Conservation (phyloP, 371 early-diverging fungal species). For the Neoconidiobolus thromboides region DNA sequence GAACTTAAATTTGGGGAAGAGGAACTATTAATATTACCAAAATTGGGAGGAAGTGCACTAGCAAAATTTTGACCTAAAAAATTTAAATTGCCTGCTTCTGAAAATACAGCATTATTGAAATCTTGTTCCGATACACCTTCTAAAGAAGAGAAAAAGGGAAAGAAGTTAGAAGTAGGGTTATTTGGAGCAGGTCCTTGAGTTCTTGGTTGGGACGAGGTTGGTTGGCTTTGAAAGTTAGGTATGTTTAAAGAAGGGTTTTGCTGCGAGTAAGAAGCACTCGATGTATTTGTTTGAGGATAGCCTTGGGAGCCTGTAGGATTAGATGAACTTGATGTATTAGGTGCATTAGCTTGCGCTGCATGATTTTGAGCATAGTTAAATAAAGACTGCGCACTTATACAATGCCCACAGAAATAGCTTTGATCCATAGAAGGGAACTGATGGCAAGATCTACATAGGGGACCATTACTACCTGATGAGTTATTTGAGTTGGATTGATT, state of each 20-base stretch:
- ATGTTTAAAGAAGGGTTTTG: too few species aligned
- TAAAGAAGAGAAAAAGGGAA: constrained; percentile 1
- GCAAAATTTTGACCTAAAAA: constrained; percentile 5
- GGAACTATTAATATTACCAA: constrained; percentile 3
- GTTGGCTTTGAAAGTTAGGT: too few species aligned
- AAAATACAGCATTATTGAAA: constrained; percentile 1
- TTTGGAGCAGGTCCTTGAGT: not conserved
- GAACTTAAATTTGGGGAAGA: constrained; percentile 4
- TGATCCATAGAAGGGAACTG: constrained; percentile 1
- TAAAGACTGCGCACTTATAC: not conserved
- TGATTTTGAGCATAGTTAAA: not conserved
- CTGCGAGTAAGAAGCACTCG: not conserved
- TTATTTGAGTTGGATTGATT: too few species aligned
- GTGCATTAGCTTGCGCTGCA: not conserved
- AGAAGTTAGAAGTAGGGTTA: not conserved
- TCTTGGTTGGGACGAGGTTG: too few species aligned
- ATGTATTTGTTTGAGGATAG: not conserved
- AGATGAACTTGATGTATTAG: too few species aligned
- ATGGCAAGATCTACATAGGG: constrained; percentile 1
- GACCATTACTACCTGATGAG: too few species aligned
- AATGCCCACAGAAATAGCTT: not conserved
- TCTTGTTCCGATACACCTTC: constrained; percentile 6
- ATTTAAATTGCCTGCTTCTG: constrained; percentile 6
- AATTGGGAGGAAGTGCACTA: constrained; percentile 1
- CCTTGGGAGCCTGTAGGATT: not conserved